phyloP scores from a whole-genome alignment of 1,139 yeast genomes.

The Debaryomyces robertsiae region DNA sequence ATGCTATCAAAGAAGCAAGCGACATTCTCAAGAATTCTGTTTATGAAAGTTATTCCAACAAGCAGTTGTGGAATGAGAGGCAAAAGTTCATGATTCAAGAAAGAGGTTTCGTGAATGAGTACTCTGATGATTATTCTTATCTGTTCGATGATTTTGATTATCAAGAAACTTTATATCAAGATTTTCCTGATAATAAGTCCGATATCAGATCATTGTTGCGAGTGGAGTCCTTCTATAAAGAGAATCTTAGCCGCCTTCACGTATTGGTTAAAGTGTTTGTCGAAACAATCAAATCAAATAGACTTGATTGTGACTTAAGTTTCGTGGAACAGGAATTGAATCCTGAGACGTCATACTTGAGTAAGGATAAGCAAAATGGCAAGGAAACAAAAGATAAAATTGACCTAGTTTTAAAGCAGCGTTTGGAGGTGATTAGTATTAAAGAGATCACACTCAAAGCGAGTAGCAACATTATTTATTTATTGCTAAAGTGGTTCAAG shows the following conservation, averaged over 20 bases:
- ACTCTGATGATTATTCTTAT: conserved; percentile 16
- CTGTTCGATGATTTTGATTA: conserved; percentile 25
- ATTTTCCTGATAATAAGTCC: conserved; percentile 34
- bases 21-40: conserved; percentile 61
- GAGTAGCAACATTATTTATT: conserved; percentile 53
- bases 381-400: conserved; percentile 26
- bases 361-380: conserved; percentile 13
- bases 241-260: conserved; percentile 55
- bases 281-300: conserved; percentile 59
- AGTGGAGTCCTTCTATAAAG: conserved; percentile 62
- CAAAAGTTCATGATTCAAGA: conserved; percentile 74
- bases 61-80: conserved; percentile 73
- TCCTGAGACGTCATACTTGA: conserved; percentile 34
- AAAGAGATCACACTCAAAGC: conserved; percentile 71
- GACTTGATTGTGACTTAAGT: conserved; percentile 37
- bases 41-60: conserved; percentile 63
- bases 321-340: conserved; percentile 44
- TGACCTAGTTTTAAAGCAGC: conserved; percentile 34
- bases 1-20: conserved; percentile 76
- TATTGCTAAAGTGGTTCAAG: conserved; percentile 77
- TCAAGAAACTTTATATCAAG: conserved; percentile 18
- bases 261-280: conserved; percentile 65
- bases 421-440: conserved; percentile 57
- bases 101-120: conserved; percentile 58
- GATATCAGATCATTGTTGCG: conserved; percentile 51